Percentiles rank a stretch among this genome's conserved stretches.
These are phyloP conservation scores for Yamadazyma friedrichii DNA, from an alignment of 1,139 yeast species.

Conservation along the genomic window DNA sequence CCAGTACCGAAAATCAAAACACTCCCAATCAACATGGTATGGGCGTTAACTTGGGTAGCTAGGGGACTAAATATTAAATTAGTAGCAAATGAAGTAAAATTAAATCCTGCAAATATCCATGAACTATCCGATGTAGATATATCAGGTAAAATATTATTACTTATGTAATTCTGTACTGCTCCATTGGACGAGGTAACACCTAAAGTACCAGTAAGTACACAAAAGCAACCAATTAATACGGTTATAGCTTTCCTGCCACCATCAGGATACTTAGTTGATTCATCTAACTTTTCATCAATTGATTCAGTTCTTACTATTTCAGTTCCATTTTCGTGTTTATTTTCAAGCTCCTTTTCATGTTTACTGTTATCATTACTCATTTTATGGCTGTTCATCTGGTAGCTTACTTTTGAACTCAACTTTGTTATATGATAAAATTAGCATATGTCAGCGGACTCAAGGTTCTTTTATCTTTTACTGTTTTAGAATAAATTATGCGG, in stretches of 20 bases:
- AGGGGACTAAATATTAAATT: conserved; percentile 28
- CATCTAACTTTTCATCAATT: not conserved
- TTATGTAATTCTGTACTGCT: conserved; percentile 24
- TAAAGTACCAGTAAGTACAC: conserved; percentile 25
- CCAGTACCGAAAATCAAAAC: conserved; percentile 20
- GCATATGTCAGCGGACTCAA: too few relatives aligned
- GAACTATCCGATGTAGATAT: conserved; percentile 22
- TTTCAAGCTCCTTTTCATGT: too few relatives aligned
- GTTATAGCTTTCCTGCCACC: conserved; percentile 23
- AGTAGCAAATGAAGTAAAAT: conserved; percentile 26
- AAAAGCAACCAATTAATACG: conserved; percentile 24
- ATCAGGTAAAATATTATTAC: conserved; percentile 17
- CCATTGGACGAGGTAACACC: conserved; percentile 30
- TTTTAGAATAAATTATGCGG: not conserved
- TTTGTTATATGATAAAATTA: not conserved
- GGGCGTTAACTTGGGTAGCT: conserved; percentile 25
- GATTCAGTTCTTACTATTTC: not conserved
- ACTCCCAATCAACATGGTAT: conserved; percentile 19
- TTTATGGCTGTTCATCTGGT: too few relatives aligned
- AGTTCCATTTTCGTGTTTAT: too few relatives aligned
- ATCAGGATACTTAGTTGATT: conserved; percentile 21
- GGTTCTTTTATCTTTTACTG: too few relatives aligned
- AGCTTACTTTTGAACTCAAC: not conserved
- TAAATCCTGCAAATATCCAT: conserved; percentile 31
- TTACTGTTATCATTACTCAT: too few relatives aligned